phyloP scores from a whole-genome alignment of 2,329 filamentous ascomycete genomes.

The Colletotrichum aenigma region DNA sequence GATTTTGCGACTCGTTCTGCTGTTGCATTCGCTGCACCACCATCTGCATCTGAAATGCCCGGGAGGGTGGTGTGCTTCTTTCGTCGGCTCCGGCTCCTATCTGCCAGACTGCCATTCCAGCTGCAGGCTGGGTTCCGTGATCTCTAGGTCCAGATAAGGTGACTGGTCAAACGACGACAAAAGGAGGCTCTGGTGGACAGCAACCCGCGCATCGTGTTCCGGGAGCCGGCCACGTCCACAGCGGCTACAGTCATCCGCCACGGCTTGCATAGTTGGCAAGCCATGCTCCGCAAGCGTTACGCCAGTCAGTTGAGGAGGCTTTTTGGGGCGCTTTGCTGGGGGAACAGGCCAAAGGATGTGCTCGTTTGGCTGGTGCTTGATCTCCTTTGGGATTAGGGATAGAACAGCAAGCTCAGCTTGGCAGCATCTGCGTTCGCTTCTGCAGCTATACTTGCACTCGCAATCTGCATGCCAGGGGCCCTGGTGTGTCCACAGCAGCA shows the following conservation, averaged over 20 bases:
- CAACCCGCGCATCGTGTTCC: neutral
- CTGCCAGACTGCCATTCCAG: neutral
- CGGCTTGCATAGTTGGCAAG: neutral
- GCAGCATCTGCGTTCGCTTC: neutral
- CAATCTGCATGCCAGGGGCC: neutral
- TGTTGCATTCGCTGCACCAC: neutral
- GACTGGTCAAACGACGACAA: neutral
- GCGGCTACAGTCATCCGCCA: neutral
- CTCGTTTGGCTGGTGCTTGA: neutral
- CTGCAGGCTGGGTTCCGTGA: neutral
- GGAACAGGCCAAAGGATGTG: neutral
- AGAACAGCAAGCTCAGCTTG: neutral
- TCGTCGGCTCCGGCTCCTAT: neutral
- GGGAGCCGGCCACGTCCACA: neutral
- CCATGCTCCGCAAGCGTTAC: slow-evolving; percentile 6
- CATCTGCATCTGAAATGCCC: neutral
- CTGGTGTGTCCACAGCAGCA: neutral
- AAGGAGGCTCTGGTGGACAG: neutral
- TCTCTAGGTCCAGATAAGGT: neutral
- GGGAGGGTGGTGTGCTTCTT: neutral
- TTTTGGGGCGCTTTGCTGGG: neutral
- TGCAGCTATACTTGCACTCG: neutral
- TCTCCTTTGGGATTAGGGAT: neutral
- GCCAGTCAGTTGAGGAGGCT: slow-evolving; percentile 18
- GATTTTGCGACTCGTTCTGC: neutral